Evolutionary conservation across 306 rosid genomes (phyloP), one percentile per base, ranked within the genome.

Genomic region (Vigna nakashimae): DNA sequence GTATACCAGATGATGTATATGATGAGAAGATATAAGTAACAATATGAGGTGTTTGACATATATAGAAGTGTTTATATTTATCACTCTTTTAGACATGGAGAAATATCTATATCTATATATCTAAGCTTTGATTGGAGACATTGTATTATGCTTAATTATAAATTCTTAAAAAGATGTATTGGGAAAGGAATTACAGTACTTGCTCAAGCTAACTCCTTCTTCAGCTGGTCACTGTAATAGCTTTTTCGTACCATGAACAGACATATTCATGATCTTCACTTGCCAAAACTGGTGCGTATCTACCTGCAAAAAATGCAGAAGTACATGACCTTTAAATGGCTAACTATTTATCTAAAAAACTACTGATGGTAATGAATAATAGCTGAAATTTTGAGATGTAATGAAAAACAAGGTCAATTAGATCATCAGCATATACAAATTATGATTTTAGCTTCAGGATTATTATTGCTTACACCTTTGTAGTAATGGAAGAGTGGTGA

Each of bases 291-390:
- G 55, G 32, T 26, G 34, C 9, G 11, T 18, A 1, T 57, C 56
- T 46, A 66, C 9, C 71, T 67, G 76, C 34, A 30, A 72, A 75
- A 67, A 59, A 69, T 70, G 60, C 26, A 68, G 38, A 69, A 38
- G 26, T 57, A 67, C 43, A 76, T 40, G 26, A 2, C 50, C 18
- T 65, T 51, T 9, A 64, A 38, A 67, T 68, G 20, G 1, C 34
- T 13, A 24, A 38, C 40, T 42, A 65, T 50, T 0, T 18, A 13
- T 50, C 20, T 17, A 65, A 18, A 8, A 64, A 20, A 9, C 10
- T 13, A 42, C 64, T 9, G 9, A 34, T 34, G 56, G 42, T 63
- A 18, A 63, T 15, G 46, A 32, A 62, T 32, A 64, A 18, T 17
- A 40, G 42, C 51, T 24, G 26, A 13, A 64, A 15, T 62, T 51